These are phyloP conservation scores for Huntiella omanensis DNA, from an alignment of 2,329 filamentous ascomycete species.

Conservation along the genomic window DNA sequence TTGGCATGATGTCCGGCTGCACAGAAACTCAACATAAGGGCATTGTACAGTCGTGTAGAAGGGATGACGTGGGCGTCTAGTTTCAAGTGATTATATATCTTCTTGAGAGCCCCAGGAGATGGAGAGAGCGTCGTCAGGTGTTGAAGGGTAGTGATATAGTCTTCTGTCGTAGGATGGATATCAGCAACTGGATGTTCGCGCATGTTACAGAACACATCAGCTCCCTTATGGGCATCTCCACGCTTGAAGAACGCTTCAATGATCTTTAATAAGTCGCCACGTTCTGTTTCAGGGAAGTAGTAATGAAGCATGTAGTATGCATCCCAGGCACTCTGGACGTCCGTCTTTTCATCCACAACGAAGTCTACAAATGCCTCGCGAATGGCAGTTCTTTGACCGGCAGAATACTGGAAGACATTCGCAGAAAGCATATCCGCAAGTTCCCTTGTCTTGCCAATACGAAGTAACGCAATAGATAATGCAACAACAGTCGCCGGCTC, in stretches of 20 bases:
- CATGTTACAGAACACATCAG: constrained; percentile 83
- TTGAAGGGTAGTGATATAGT: constrained; percentile 61
- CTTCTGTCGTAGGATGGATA: constrained; percentile 49
- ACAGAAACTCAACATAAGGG: constrained; percentile 71
- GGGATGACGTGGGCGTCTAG: constrained; percentile 68
- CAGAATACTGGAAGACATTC: constrained; percentile 51
- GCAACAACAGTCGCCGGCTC: constrained; percentile 56
- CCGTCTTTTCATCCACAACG: constrained; percentile 42
- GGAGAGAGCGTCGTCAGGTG: constrained; percentile 41
- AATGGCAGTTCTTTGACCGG: constrained; percentile 48
- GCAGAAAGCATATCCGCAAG: constrained; percentile 66
- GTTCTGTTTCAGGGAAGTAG: constrained; percentile 47
- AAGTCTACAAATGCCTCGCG: constrained; percentile 48
- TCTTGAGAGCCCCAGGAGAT: constrained; percentile 42
- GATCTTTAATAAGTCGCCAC: constrained; percentile 44
- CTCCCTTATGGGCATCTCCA: constrained; percentile 64
- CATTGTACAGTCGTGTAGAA: constrained; percentile 60
- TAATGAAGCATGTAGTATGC: constrained; percentile 47
- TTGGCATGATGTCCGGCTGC: constrained; percentile 45
- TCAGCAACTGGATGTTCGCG: constrained; percentile 47
- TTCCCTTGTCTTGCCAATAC: constrained; percentile 58
- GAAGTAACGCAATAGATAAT: constrained; percentile 55
- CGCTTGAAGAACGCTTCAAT: constrained; percentile 73
- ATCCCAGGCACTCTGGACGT: constrained; percentile 45
- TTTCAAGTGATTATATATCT: constrained; percentile 85